These are phyloP conservation scores for Psidium guajava DNA, from an alignment of 345 rosid species.

Conservation along the genomic window DNA sequence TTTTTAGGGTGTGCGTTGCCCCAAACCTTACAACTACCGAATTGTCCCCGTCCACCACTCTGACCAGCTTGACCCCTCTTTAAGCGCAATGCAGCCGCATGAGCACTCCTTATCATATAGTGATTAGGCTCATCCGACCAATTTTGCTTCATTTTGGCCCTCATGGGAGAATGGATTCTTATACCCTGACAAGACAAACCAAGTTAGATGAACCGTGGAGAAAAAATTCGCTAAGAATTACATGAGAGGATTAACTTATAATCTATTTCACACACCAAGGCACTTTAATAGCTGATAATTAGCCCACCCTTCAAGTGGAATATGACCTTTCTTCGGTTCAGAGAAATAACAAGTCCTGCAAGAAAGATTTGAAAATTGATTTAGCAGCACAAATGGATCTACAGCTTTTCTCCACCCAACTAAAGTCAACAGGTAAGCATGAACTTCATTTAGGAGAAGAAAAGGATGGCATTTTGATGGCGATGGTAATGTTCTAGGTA, in stretches of 20 bases:
- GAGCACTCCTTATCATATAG: slow-evolving; percentile 63
- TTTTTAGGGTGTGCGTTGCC: slow-evolving; percentile 41
- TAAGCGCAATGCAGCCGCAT: slow-evolving; percentile 64
- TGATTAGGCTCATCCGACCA: slow-evolving; percentile 85
- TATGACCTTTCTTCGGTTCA: slow-evolving; percentile 86
- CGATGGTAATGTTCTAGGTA: background rate
- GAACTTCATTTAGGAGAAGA: background rate
- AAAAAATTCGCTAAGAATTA: background rate
- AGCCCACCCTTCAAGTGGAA: slow-evolving; percentile 97
- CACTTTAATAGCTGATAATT: slow-evolving; percentile 94
- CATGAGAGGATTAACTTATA: background rate
- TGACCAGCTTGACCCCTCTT: slow-evolving; percentile 37
- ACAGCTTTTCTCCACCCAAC: background rate
- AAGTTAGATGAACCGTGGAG: background rate
- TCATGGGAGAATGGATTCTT: slow-evolving; percentile 92
- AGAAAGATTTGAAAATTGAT: background rate
- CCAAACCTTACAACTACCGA: slow-evolving; percentile 92
- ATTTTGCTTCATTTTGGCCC: slow-evolving; percentile 58
- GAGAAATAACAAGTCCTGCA: slow-evolving; percentile 94
- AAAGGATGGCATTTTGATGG: background rate
- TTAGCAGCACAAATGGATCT: background rate
- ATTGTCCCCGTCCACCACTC: slow-evolving; percentile 40
- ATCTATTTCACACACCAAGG: slow-evolving; percentile 60
- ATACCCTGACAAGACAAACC: slow-evolving; percentile 44
- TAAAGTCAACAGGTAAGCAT: background rate